A percentile compares a stretch with the other conserved stretches of the same genome.
phyloP scores from a whole-genome alignment of 495 filamentous ascomycete genomes.

The Massariosphaeria phaeospora region DNA sequence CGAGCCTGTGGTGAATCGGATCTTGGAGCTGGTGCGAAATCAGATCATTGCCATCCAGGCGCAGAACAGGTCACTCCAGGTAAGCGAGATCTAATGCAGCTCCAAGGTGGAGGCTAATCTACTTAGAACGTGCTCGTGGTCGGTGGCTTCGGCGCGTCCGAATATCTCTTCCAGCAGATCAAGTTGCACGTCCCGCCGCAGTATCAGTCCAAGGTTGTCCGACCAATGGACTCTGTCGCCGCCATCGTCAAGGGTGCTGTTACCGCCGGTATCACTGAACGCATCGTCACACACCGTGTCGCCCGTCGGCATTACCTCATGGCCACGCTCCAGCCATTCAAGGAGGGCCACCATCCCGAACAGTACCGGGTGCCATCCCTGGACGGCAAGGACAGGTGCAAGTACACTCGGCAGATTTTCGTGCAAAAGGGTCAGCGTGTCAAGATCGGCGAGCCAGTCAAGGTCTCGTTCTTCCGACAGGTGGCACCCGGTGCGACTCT shows the following conservation, averaged over 20 bases:
- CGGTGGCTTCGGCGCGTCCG: conserved; percentile 68
- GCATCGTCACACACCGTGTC: conserved; percentile 92
- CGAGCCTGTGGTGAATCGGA: conserved; percentile 71
- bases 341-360: conserved; percentile 96
- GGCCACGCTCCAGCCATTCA: conserved; percentile 98
- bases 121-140: conserved; percentile 66
- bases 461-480: conserved; percentile 97
- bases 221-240: conserved; percentile 72
- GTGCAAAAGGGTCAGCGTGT: conserved; percentile 98
- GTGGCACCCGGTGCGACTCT: conserved; percentile 95
- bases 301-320: conserved; percentile 98
- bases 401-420: conserved; percentile 97
- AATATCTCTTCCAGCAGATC: conserved; percentile 77
- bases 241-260: conserved; percentile 74
- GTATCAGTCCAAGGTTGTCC: conserved; percentile 71
- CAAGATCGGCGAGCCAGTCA: conserved; percentile 98
- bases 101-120: neutral
- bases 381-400: conserved; percentile 96
- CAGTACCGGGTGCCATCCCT: conserved; percentile 94
- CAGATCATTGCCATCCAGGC: conserved; percentile 77
- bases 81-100: conserved; percentile 37
- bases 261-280: conserved; percentile 89
- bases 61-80: conserved; percentile 66
- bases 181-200: conserved; percentile 76
- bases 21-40: conserved; percentile 67